A percentile compares a stretch with the other conserved stretches of the same genome.
phyloP scores from a whole-genome alignment of 73 alveolate species.

The Paramecium bursaria region DNA sequence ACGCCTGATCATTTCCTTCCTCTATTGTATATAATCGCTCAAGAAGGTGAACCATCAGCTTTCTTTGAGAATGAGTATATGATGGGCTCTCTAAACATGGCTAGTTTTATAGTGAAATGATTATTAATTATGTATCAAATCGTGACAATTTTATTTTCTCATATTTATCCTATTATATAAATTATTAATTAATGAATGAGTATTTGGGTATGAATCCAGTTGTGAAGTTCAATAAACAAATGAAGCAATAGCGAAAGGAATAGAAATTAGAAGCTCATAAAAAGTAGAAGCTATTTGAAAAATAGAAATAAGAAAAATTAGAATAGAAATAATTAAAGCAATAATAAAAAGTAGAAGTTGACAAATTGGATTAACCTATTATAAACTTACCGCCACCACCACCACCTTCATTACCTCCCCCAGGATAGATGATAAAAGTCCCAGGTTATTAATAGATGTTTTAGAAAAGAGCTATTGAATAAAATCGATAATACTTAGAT shows the following conservation, averaged over 20 bases:
- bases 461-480: slow-evolving; percentile 18
- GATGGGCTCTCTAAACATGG: too few species aligned
- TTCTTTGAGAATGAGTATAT: too few species aligned
- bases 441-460: slow-evolving; percentile 50
- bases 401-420: too few species aligned
- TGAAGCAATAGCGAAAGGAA: not conserved
- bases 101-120: too few species aligned
- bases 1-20: slow-evolving; percentile 61
- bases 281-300: slow-evolving; percentile 14
- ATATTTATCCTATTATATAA: too few species aligned
- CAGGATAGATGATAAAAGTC: slow-evolving; percentile 22
- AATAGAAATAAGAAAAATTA: slow-evolving; percentile 25
- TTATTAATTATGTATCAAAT: too few species aligned
- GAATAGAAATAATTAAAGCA: not conserved
- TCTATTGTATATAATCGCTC: not conserved
- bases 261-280: slow-evolving; percentile 27
- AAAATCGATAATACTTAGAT: slow-evolving; percentile 25
- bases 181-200: not conserved
- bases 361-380: not conserved
- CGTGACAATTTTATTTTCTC: too few species aligned
- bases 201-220: slow-evolving; percentile 35
- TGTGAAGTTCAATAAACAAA: slow-evolving; percentile 3
- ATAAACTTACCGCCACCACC: too few species aligned
- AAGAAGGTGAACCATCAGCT: not conserved
- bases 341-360: not conserved